Conservation (phyloP, 208 protist species). For the Leishmania braziliensis region DNA sequence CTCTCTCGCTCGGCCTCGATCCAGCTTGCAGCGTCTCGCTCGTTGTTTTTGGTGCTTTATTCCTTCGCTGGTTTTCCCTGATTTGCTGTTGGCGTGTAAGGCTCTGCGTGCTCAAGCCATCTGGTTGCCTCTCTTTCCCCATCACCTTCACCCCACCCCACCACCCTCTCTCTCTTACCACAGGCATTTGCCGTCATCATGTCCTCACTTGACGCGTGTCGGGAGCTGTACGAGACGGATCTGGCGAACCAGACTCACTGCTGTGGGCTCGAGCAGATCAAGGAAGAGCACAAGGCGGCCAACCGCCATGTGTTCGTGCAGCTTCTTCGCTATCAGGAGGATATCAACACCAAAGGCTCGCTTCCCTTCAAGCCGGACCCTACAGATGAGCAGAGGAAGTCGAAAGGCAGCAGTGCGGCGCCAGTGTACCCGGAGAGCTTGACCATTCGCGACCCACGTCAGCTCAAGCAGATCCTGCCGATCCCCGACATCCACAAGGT, state of each 20-base stretch:
- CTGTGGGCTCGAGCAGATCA: constrained; percentile 35
- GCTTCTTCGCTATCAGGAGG: constrained; percentile 41
- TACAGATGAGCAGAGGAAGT: constrained; percentile 27
- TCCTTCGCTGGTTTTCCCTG: not conserved
- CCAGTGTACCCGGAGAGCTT: constrained; percentile 47
- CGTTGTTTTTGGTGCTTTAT: not conserved
- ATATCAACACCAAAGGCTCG: constrained; percentile 35
- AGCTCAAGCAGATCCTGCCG: constrained; percentile 49
- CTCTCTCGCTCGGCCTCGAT: not conserved
- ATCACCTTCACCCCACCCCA: not conserved
- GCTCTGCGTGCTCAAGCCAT: not conserved
- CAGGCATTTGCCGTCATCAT: constrained; percentile 1
- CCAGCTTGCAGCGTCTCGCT: not conserved
- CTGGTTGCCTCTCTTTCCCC: not conserved
- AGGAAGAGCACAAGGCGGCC: constrained; percentile 30
- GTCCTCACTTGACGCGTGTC: constrained; percentile 38
- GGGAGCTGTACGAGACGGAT: constrained; percentile 52
- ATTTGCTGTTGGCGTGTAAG: not conserved
- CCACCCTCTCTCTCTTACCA: not conserved
- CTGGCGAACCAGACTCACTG: constrained; percentile 42
- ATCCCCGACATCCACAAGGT: constrained; percentile 64
- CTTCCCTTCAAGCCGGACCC: constrained; percentile 29
- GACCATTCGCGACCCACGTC: constrained; percentile 25
- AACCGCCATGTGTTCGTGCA: constrained; percentile 47
- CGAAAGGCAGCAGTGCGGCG: constrained; percentile 15